Percentiles rank a stretch among this genome's conserved stretches.
Conservation (phyloP, 441 rosid genomes). For the Oxalis stricta region DNA sequence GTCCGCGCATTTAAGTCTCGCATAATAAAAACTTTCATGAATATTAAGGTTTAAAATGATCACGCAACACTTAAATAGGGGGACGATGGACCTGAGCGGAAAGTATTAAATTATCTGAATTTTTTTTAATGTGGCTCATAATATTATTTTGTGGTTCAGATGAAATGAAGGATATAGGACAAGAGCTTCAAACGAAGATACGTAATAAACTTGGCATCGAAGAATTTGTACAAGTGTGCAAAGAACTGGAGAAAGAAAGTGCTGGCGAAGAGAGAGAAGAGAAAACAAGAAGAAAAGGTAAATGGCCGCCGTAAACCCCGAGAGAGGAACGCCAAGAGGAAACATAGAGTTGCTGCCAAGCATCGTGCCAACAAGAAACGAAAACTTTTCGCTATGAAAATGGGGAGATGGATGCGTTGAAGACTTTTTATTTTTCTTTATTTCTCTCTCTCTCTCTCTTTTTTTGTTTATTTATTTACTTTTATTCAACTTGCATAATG, state of each 20-base stretch:
- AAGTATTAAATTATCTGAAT: not conserved
- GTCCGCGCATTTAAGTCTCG: not conserved
- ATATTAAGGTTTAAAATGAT: too few relatives aligned
- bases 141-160: conserved; percentile 39
- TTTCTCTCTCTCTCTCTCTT: too few relatives aligned
- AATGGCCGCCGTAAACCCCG: conserved; percentile 93
- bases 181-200: conserved; percentile 47
- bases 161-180: conserved; percentile 54
- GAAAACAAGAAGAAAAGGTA: conserved; percentile 63
- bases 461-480: not conserved
- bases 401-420: conserved; percentile 43
- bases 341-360: conserved; percentile 64
- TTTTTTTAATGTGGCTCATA: not conserved
- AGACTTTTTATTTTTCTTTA: too few relatives aligned
- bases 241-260: conserved; percentile 50
- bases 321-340: conserved; percentile 73
- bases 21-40: too few relatives aligned
- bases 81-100: not conserved
- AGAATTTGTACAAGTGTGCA: conserved; percentile 39
- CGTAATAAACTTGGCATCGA: conserved; percentile 43
- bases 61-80: too few relatives aligned
- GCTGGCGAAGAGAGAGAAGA: conserved; percentile 58
- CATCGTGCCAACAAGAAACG: conserved; percentile 68
- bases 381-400: conserved; percentile 54
- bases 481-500: too few relatives aligned